Percentiles rank a stretch among this genome's conserved stretches.
Evolutionary conservation across 768 basidiomycete genomes (phyloP).

Genomic region (Agrocybe pediades): DNA sequence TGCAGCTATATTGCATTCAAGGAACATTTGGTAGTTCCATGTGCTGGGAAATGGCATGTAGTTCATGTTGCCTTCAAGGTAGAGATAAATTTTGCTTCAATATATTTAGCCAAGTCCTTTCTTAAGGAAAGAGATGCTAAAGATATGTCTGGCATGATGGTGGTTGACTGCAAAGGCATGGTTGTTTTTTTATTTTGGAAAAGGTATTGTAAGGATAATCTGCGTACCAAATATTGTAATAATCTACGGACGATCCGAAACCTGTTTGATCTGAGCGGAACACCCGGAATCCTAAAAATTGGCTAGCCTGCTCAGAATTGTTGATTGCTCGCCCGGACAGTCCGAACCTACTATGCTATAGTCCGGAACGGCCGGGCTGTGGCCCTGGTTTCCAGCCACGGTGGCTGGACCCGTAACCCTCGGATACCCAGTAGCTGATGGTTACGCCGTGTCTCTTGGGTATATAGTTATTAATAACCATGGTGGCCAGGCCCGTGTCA

Average conservation of each 20-base stretch:
- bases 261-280: too few species aligned
- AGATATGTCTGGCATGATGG: neutral
- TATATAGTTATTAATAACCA: too few species aligned
- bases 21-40: neutral
- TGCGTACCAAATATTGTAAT: too few species aligned
- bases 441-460: neutral
- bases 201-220: too few species aligned
- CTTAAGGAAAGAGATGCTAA: neutral
- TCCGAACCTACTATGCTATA: neutral
- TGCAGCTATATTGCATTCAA: neutral
- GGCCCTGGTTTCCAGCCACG: neutral
- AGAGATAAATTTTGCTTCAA: neutral
- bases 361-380: neutral
- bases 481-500: too few species aligned
- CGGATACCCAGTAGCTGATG: neutral
- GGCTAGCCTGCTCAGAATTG: too few species aligned
- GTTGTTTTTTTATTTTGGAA: too few species aligned
- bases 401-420: neutral
- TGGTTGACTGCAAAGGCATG: too few species aligned
- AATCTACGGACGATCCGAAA: too few species aligned
- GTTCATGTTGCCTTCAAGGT: neutral
- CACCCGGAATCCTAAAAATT: too few species aligned
- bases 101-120: neutral
- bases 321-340: too few species aligned
- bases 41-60: neutral